phyloP scores from a whole-genome alignment of 148 eudicot genomes.

The Amaranthus hypochondriacus region DNA sequence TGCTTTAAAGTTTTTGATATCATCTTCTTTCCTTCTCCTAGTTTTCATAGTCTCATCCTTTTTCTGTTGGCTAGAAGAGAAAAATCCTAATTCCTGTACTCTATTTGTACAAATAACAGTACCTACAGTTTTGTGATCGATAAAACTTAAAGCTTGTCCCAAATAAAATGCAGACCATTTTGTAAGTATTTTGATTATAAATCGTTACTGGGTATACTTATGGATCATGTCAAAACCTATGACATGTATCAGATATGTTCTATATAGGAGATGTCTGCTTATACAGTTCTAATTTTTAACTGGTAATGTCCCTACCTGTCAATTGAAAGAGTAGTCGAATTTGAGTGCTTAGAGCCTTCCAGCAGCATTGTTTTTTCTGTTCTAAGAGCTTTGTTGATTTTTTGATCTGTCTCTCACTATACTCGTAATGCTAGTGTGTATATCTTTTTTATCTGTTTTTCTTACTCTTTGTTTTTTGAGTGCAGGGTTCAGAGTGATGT shows the following conservation, averaged over 20 bases:
- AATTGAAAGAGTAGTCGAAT: neutral
- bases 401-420: neutral
- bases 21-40: neutral
- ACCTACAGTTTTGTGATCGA: too few relatives aligned
- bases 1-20: neutral
- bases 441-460: neutral
- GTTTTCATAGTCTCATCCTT: neutral
- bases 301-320: neutral
- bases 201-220: neutral
- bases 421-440: neutral
- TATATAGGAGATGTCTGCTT: neutral
- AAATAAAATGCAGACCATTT: neutral
- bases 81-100: too few relatives aligned
- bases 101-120: too few relatives aligned
- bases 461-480: conserved; percentile 5
- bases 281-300: neutral
- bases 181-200: neutral
- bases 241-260: neutral
- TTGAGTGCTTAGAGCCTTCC: neutral
- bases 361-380: neutral
- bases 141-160: neutral
- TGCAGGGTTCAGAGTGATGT: conserved; percentile 93
- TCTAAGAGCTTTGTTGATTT: neutral
- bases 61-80: neutral
- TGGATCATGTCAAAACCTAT: neutral